These are phyloP conservation scores for Ensete glaucum DNA, from an alignment of 176 grass and related monocot species.

Conservation along the genomic window DNA sequence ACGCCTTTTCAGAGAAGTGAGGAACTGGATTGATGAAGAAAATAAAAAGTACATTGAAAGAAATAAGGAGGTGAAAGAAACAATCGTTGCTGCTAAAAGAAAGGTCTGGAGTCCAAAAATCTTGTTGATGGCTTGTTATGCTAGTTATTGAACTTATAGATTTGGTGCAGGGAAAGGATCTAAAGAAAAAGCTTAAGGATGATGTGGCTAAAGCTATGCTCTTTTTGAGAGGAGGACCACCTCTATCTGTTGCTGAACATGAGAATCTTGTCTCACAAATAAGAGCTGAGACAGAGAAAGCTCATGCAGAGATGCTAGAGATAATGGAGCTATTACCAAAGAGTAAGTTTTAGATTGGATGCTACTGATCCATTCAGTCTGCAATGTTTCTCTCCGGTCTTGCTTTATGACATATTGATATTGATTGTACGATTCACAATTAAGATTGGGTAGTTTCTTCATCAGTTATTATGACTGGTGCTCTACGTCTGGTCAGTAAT, in stretches of 20 bases:
- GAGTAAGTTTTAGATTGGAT: slow-evolving; percentile 18
- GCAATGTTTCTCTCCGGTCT: background rate
- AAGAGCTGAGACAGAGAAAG: slow-evolving; percentile 40
- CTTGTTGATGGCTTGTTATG: background rate
- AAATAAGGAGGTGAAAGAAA: slow-evolving; percentile 37
- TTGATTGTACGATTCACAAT: background rate
- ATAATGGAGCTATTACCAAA: slow-evolving; percentile 32
- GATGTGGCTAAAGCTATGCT: slow-evolving; percentile 34
- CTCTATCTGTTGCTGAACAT: slow-evolving; percentile 33
- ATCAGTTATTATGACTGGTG: background rate
- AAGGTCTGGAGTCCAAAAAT: slow-evolving; percentile 31
- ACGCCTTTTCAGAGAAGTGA: slow-evolving; percentile 46
- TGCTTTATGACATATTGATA: background rate
- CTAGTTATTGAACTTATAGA: slow-evolving; percentile 1
- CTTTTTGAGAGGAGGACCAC: slow-evolving; percentile 25
- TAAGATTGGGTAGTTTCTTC: background rate
- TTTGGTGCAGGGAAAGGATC: slow-evolving; percentile 48
- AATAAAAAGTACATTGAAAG: slow-evolving; percentile 44
- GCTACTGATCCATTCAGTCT: background rate
- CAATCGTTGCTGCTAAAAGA: slow-evolving; percentile 47
- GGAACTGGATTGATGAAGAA: slow-evolving; percentile 54
- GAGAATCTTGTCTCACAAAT: slow-evolving; percentile 57
- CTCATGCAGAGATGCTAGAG: slow-evolving; percentile 42
- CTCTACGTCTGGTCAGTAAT: too few relatives aligned
- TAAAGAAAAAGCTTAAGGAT: slow-evolving; percentile 64